Conservation (phyloP, 371 early-diverging fungal species). For the Syncephalastrum racemosum region DNA sequence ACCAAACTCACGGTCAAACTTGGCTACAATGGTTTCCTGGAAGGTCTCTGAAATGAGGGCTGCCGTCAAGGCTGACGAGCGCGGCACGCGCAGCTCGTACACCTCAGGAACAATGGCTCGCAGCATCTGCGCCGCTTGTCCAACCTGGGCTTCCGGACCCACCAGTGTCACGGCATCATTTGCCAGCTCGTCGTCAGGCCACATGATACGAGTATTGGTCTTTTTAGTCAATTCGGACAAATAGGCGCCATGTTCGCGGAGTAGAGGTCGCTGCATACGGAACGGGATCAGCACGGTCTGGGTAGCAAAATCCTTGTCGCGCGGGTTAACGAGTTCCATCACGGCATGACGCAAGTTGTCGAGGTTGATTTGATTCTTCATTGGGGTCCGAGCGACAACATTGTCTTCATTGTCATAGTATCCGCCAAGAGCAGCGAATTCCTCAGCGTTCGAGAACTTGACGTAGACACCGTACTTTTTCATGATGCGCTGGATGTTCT, state of each 20-base stretch:
- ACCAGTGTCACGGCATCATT: slow-evolving; percentile 33
- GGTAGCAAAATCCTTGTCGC: slow-evolving; percentile 51
- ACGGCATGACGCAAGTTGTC: slow-evolving; percentile 69
- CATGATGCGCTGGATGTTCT: slow-evolving; percentile 95
- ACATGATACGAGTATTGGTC: slow-evolving; percentile 52
- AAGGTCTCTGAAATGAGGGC: slow-evolving; percentile 14
- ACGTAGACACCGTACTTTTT: slow-evolving; percentile 94
- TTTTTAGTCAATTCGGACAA: slow-evolving; percentile 47
- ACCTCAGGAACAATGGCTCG: slow-evolving; percentile 39
- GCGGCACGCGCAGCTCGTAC: slow-evolving; percentile 37
- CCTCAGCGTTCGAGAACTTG: slow-evolving; percentile 86
- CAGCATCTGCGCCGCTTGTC: slow-evolving; percentile 33
- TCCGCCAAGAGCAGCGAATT: slow-evolving; percentile 75
- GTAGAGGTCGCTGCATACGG: slow-evolving; percentile 43
- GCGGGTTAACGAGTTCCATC: slow-evolving; percentile 69
- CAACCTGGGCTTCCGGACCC: slow-evolving; percentile 45
- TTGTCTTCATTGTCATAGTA: slow-evolving; percentile 82
- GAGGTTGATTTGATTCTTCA: slow-evolving; percentile 75
- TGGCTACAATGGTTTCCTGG: slow-evolving; percentile 11
- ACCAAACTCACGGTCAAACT: slow-evolving; percentile 19
- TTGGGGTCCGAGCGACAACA: slow-evolving; percentile 87
- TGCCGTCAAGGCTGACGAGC: slow-evolving; percentile 25
- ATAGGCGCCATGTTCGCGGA: slow-evolving; percentile 38
- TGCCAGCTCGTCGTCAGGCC: slow-evolving; percentile 53
- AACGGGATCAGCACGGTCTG: slow-evolving; percentile 44